A percentile compares a stretch with the other conserved stretches of the same genome.
Evolutionary conservation across 805 yeast species (phyloP).

Genomic region (Yarrowia alimentaria): DNA sequence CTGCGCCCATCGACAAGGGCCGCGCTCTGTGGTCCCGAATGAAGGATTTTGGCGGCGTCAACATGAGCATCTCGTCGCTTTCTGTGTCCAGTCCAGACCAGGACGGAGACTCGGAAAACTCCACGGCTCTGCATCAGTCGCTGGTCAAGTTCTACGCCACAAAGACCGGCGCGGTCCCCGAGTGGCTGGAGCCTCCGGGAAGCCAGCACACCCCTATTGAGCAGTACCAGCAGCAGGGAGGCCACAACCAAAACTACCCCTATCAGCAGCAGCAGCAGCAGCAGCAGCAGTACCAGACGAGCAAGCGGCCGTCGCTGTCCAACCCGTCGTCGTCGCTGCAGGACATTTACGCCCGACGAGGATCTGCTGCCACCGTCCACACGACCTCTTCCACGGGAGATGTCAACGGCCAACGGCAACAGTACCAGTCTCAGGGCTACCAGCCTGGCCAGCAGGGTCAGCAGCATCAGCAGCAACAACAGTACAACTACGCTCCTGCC

Average conservation of each 20-base stretch:
- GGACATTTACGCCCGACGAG: slow-evolving; percentile 18
- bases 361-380: slow-evolving; percentile 4
- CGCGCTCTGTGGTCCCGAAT: slow-evolving; percentile 14
- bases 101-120: slow-evolving; percentile 46
- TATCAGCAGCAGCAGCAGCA: background rate
- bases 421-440: no score
- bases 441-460: no score
- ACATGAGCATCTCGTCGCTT: slow-evolving; percentile 33
- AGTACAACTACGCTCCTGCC: slow-evolving; percentile 21
- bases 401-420: no score
- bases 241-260: background rate
- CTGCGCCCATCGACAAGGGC: slow-evolving; percentile 21
- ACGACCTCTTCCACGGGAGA: background rate
- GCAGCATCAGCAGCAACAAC: background rate
- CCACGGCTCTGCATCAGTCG: slow-evolving; percentile 49
- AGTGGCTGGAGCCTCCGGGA: slow-evolving; percentile 38
- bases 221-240: slow-evolving; percentile 5
- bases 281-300: background rate
- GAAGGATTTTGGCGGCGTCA: slow-evolving; percentile 18
- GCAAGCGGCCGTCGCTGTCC: slow-evolving; percentile 1
- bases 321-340: slow-evolving; percentile 3
- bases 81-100: slow-evolving; percentile 39
- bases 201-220: background rate
- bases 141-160: slow-evolving; percentile 44
- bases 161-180: slow-evolving; percentile 35